Base-by-base conservation (phyloP, 164 flowering plant genomes). In the Dillenia turbinata region DNA sequence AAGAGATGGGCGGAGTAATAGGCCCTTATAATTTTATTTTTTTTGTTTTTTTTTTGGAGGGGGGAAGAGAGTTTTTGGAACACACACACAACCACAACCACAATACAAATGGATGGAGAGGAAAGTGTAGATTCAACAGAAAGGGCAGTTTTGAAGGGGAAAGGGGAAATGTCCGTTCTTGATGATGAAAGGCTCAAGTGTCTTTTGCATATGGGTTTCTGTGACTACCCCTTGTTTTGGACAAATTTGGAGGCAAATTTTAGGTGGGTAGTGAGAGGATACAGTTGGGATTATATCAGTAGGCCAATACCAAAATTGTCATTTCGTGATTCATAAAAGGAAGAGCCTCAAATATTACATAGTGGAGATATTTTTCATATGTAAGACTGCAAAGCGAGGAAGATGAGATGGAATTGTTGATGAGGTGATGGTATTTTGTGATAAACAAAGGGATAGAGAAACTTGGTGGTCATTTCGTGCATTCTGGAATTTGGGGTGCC, bases 401-500 rank as follows among this genome's bases (percentile, higher is more conserved):
- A 33, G 40, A 33, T 4, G 7, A 4, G 40, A 33, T 57, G 10
- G 50, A n/a, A 48, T 60, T 71, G 71, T 65, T 72, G 77, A 72
- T 68, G 66, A 64, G 79, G 64, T 71, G 75, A 71, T 70, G 76
- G 65, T 63, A 46, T 33, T 65, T 73, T 75, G 71, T 75, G 79
- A 75, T 65, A 72, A 53, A 52, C 62, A 65, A 3, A 69, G 75
- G 76, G n/a, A 73, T 71, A 76, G 77, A 63, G 71, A 68, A 75
- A 71, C 79, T 75, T 82, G 88, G 89, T 74, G 78, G 78, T 71
- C 53, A 79, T 77, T 68, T 64, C 58, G 48, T 70, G 69, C 59
- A 66, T 72, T 71, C 79, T 79, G 88, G 96, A 85, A 79, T 79
- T 70, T 76, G 63, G n/a, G 1, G 10, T 67, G 85, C 60, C 89